phyloP scores from a whole-genome alignment of 2,329 filamentous ascomycete species.

The Fusarium sulawesiense region DNA sequence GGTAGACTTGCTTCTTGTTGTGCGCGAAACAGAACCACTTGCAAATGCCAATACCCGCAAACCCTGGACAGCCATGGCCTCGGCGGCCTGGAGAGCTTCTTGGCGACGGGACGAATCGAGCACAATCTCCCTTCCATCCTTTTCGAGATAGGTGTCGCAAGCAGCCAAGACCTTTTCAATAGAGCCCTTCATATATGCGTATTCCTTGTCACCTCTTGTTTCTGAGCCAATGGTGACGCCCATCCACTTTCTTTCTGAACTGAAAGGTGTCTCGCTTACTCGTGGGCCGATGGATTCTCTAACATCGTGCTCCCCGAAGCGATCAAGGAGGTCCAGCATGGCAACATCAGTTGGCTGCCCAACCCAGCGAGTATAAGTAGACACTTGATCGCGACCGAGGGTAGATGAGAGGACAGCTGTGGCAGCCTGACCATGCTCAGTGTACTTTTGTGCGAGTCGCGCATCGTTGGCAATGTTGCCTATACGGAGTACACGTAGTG shows the following conservation, averaged over 20 bases:
- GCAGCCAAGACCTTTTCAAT: conserved; percentile 86
- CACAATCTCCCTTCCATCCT: conserved; percentile 86
- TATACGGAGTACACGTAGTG: conserved; percentile 84
- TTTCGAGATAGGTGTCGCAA: conserved; percentile 90
- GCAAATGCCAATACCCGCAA: conserved; percentile 93
- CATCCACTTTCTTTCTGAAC: conserved; percentile 99
- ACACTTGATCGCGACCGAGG: conserved; percentile 68
- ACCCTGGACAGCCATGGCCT: conserved; percentile 88
- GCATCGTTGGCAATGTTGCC: conserved; percentile 98
- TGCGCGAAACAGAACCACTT: conserved; percentile 75
- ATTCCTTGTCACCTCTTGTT: conserved; percentile 73
- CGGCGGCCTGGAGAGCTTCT: conserved; percentile 81
- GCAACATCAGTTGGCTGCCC: conserved; percentile 98
- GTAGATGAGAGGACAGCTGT: conserved; percentile 86
- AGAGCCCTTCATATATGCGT: conserved; percentile 95
- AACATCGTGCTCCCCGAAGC: conserved; percentile 90
- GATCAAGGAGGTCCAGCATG: conserved; percentile 92
- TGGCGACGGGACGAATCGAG: conserved; percentile 80
- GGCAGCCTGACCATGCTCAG: conserved; percentile 76
- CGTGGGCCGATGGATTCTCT: conserved; percentile 86
- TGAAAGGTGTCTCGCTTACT: conserved; percentile 90
- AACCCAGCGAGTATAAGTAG: conserved; percentile 86
- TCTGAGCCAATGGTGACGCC: conserved; percentile 83
- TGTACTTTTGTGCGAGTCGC: conserved; percentile 77
- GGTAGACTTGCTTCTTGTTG: conserved; percentile 55